Evolutionary conservation across 1,284 basidiomycete species (phyloP), one percentile per base, ranked within the genome.

Genomic region (Leccinum ponderosum): DNA sequence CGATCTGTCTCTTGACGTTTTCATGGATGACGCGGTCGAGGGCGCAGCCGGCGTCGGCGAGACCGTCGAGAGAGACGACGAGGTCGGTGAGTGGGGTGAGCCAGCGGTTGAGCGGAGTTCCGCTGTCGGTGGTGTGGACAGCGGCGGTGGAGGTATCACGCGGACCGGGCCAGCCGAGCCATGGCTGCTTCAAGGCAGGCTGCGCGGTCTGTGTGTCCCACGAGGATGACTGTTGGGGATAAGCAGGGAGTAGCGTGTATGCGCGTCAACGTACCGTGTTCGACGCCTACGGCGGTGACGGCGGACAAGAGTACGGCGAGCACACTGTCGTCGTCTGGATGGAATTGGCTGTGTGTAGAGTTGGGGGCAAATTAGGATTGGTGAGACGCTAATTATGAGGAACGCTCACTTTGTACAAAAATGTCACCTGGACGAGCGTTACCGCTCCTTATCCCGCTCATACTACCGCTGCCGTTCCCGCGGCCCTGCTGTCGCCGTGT

Each of bases 281-380:
- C 83, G 50, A 96, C 90, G 60, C 91, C 89, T 60, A 97, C 80
- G 66, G 84, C 79, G 65, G 85, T 83, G 44, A 98, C 81, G 7
- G 93, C 95, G 75, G 91, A 98, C 8, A 87, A 81, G 63, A 98
- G 82, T 2, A 94, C 91, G 1, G 94, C 85, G 56, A 87, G 80
- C 1, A 87, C 87, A 65, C 86, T 94, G 68, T 87, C 85, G 75
- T 98, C 96, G 63, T 89, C 77, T 1, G 81, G 78, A 66, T 89
- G 89, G 77, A 95, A 88, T 81, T 95, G 90, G 76, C 91, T 93
- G 70, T 17, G 4, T 1, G 35, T 22, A 6, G 33, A 33, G 31
- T 1, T 33, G 31, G 33, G n/a, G 12, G 8, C 3, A 11, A 20
- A 50, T 48, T 35, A 56, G 22, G 3, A 22, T 22, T 22, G 22